Evolutionary conservation across 2,329 filamentous ascomycete species (phyloP).

Genomic region (Endoconidiophora polonica): DNA sequence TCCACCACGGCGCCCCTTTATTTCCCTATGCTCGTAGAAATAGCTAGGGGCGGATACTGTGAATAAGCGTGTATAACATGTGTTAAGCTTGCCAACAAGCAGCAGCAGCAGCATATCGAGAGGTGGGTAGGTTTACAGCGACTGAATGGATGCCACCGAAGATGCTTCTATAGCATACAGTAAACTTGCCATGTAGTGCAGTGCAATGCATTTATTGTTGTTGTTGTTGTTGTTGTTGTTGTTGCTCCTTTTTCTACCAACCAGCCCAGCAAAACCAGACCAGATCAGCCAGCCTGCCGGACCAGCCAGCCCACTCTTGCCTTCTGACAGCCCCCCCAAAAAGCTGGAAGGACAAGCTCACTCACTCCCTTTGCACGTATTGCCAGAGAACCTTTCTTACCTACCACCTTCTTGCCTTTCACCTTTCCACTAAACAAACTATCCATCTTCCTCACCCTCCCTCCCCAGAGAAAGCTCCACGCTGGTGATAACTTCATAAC

Average conservation of each 20-base stretch:
- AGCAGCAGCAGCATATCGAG: no score
- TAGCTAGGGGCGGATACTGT: background rate
- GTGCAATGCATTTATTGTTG: background rate
- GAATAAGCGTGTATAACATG: no score
- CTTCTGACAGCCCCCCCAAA: background rate
- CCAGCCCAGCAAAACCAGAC: background rate
- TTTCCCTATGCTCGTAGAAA: conserved; percentile 8
- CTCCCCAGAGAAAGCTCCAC: conserved; percentile 10
- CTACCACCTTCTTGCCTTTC: background rate
- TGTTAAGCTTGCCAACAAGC: no score
- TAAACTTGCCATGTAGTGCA: no score
- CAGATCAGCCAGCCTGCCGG: no score
- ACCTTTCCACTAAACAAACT: conserved; percentile 1
- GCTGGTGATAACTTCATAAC: conserved; percentile 12
- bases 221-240: conserved; percentile 1
- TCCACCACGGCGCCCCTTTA: conserved; percentile 10
- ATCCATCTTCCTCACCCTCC: conserved; percentile 3
- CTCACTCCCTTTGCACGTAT: background rate
- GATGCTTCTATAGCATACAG: no score
- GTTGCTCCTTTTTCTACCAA: conserved; percentile 3
- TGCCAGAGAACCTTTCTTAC: background rate
- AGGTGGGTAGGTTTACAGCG: no score
- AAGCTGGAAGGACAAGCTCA: background rate
- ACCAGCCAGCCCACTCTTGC: no score
- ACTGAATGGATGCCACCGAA: no score